Base-by-base conservation (phyloP, 768 basidiomycete species). In the Chalciporus chontae region DNA sequence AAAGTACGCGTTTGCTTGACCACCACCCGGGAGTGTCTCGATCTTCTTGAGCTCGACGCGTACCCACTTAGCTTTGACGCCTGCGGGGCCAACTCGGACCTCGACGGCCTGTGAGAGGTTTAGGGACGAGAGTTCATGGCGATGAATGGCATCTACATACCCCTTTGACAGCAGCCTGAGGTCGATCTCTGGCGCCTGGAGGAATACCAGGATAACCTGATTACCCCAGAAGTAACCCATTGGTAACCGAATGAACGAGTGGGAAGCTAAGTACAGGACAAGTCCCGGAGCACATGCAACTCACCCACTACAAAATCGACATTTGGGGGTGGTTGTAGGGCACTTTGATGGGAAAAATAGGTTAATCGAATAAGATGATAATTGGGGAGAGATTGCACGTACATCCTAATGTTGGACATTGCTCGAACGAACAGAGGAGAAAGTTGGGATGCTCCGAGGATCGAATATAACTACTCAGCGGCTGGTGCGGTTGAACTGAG, bases 1-100 rank as follows among this genome's bases (percentile, higher is more conserved):
- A 59, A 80, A 82, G 71, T 84, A 92, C 11, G 83, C 81, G 67
- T 85, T 87, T 14, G 76, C 72, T 52, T 74, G 71, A 14, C 84
- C 83, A 19, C 83, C 87, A 18, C 83, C 83, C 2, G 86, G 89
- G 40, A 87, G 77, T 4, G 80, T 85, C 69, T 97, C 94, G 38
- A 94, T 81, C 73, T 94, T 94, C 57, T 90, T 82, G 65, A 96
- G 76, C 70, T 95, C 93, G 52, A 96, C 83, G 55, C 86, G 82
- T 21, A 97, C 85, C 85, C 90, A 95, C 69, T 92, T 90, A 23
- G 90, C 90, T 72, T 92, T 94, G 63, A 90, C 79, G 14, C 88
- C 86, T 53, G 82, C 77, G 2, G 75, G 72, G 0, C 83, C 85
- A 5, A 84, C 76, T 15, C 94, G 84, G 11, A 97, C 79, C 67